Evolutionary conservation across 148 eudicot genomes (phyloP), one percentile per base, ranked within the genome.

Genomic region (Chenopodium berlandieri): DNA sequence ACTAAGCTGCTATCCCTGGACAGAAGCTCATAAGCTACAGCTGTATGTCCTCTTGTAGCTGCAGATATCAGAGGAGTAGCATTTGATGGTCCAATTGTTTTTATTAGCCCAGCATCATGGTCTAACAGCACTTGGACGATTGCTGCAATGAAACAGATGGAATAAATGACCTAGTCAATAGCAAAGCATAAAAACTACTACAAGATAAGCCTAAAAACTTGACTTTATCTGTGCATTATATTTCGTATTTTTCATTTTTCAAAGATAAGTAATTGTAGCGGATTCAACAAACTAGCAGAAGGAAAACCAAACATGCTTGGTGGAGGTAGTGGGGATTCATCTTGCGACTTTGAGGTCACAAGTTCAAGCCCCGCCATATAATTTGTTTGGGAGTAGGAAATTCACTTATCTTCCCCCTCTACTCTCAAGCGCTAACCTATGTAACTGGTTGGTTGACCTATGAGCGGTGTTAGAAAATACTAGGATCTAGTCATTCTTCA

Each of bases 51-150:
- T 81, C 91, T 90, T 58, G 91, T 82, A 69, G 96, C 93, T 32
- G 98, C 98, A 74, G 98, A 85, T 83, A 90, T 87, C 54, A 94
- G 90, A 76, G 98, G 98, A 76, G 96, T 92, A 78, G 93, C 88
- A 83, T 91, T 89, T 50, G 94, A 87, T 79, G 86, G 94, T 37
- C 92, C 91, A 34, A 85, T 86, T 50, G 98, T 94, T 86, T 85
- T 91, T 81, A 89, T 86, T 70, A 94, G 81, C 68, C 80, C 88
- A 44, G 90, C 87, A 79, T 94, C 94, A 84, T 91, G 91, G 75
- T 91, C 93, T 48, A 94, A 81, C 54, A 94, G 89, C 84, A 94
- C 83, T 73, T 90, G 90, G 58, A 92, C 94, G 85, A 94, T 91
- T 77, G 80, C 98, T 94, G 92, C 83, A 87, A 81, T 76, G 60